phyloP scores from a whole-genome alignment of 495 filamentous ascomycete species.

The Penicillium pulvis region DNA sequence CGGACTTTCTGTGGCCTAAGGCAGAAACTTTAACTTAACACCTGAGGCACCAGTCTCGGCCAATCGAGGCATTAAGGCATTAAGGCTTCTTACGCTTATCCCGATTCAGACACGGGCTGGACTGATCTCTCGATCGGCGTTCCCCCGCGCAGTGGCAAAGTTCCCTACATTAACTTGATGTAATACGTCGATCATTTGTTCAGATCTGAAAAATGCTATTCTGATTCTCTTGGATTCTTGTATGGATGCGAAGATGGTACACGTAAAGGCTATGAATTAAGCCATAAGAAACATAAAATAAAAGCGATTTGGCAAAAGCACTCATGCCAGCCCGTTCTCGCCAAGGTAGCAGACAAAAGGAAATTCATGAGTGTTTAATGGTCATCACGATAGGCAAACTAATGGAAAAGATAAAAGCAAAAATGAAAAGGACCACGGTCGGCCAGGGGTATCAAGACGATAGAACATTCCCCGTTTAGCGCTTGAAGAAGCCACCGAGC shows the following conservation, averaged over 20 bases:
- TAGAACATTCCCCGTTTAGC: slow-evolving; percentile 24
- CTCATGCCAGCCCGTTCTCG: slow-evolving; percentile 21
- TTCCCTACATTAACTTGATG: slow-evolving; percentile 5
- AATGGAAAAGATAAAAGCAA: background rate
- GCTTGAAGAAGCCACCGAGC: slow-evolving; percentile 49
- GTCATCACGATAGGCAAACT: slow-evolving; percentile 18
- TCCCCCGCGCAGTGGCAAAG: slow-evolving; percentile 17
- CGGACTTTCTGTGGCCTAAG: slow-evolving; percentile 35
- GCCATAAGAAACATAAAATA: slow-evolving; percentile 8
- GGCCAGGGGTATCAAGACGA: background rate
- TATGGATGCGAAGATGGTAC: slow-evolving; percentile 22
- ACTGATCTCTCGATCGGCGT: background rate
- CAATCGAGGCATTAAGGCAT: slow-evolving; percentile 19
- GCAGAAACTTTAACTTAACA: slow-evolving; percentile 6
- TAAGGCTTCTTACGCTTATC: slow-evolving; percentile 9
- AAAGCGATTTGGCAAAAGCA: slow-evolving; percentile 16
- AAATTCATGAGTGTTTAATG: slow-evolving; percentile 28
- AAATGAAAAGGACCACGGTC: slow-evolving; percentile 7
- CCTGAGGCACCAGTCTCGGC: slow-evolving; percentile 26
- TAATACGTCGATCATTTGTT: slow-evolving; percentile 8
- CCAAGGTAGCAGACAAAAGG: slow-evolving; percentile 15
- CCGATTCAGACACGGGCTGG: background rate
- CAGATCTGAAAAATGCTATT: slow-evolving; percentile 11
- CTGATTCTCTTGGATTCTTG: slow-evolving; percentile 8
- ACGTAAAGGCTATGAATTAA: slow-evolving; percentile 21